These are phyloP conservation scores for Bolboschoenoplectus hybrid DNA, from an alignment of 202 grass and related monocot genomes.

Conservation along the genomic window DNA sequence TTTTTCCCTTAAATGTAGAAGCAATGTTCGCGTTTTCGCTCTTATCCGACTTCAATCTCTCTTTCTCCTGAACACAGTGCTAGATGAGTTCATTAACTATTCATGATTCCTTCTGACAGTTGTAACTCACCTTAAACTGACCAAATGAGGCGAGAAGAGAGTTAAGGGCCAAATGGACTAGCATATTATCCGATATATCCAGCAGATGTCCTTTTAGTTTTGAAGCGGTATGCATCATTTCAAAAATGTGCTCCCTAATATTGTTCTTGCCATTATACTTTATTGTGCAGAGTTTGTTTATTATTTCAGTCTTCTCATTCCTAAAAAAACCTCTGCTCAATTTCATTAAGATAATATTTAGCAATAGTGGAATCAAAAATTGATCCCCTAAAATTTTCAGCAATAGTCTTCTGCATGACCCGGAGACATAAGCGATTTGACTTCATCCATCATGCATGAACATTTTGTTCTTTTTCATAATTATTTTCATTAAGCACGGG, in stretches of 20 bases:
- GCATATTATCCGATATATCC: too few relatives aligned
- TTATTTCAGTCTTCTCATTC: neutral
- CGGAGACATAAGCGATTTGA: neutral
- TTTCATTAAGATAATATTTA: neutral
- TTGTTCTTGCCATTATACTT: neutral
- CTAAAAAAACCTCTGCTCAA: neutral
- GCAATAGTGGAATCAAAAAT: neutral
- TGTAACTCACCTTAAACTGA: neutral
- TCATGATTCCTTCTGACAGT: neutral
- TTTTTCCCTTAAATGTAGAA: too few relatives aligned
- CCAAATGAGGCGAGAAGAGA: neutral
- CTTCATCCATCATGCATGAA: too few relatives aligned
- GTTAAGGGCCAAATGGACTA: too few relatives aligned
- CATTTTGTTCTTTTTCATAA: too few relatives aligned
- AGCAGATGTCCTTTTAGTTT: too few relatives aligned
- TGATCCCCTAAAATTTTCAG: neutral
- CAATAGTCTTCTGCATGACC: neutral
- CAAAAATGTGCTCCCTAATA: neutral
- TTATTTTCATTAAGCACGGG: too few relatives aligned
- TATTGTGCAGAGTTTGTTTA: neutral
- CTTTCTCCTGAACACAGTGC: too few relatives aligned
- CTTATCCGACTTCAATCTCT: too few relatives aligned
- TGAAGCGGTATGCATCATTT: too few relatives aligned
- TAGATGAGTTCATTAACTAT: too few relatives aligned
- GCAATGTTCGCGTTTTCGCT: too few relatives aligned